Base-by-base conservation (phyloP, 2,329 filamentous ascomycete genomes). In the Xylaria sp. region DNA sequence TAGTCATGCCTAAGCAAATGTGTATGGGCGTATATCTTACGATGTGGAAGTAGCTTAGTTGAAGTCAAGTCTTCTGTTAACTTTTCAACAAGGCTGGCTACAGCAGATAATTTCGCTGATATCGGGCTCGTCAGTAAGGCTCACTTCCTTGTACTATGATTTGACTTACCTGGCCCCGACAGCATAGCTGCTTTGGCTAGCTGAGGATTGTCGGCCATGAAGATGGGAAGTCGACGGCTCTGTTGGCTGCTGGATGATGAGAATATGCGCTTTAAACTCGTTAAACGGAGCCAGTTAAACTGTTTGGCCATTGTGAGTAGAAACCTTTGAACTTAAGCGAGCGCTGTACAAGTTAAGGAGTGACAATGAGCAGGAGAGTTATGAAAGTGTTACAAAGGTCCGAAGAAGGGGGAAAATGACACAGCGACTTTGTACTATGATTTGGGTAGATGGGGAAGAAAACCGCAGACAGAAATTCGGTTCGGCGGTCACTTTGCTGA, bases 81-180 rank as follows among this genome's bases (percentile, higher is more conserved):
- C 50, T 85, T 85, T 46, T 85, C 80, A 71, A 96, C 81, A 18
- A 96, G 81, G 61, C 84, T 82, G 18, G 85, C 88, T 46, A 95
- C 91, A 63, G 92, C 87, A 66, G 87, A 83, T 65, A 91, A 84
- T 81, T 94, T 94, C 67, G 83, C 87, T 93, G 75, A 36, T 25
- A 56, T 25, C 5, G 20, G 52, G 39, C 52, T 56, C 25, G 70
- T 74, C 20, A 72, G 61, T 36, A 67, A 56, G 25, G 20, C 53
- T 52, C 30, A 12, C 18, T 52, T 25, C 60, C 23, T 12, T n/a
- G 48, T 41, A 25, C 13, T 57, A 30, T 25, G 23, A 41, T 53
- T 41, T 30, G 12, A 76, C 83, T 77, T 69, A 83, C 84, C 82
- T 71, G 80, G 74, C 41, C 84, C 84, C 34, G 79, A 81, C 53